Percentiles rank a stretch among this genome's conserved stretches.
phyloP scores from a whole-genome alignment of 805 yeast genomes.

The Ogataea methanolica region DNA sequence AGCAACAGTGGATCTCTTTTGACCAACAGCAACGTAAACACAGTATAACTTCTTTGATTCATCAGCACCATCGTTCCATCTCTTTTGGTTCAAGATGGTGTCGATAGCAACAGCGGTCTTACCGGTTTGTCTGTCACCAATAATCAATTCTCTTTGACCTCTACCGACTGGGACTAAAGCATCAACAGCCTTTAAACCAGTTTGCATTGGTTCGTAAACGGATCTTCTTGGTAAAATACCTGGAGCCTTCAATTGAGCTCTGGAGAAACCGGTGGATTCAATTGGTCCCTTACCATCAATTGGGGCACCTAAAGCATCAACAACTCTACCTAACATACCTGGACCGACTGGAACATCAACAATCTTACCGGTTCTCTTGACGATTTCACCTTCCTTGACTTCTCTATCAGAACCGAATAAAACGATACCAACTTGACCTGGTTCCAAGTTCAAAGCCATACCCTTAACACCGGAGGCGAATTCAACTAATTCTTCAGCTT shows the following conservation, averaged over 20 bases:
- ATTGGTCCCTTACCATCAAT: conserved; percentile 99
- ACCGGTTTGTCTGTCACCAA: conserved; percentile 99
- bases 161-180: conserved; percentile 99
- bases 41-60: conserved; percentile 98
- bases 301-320: conserved; percentile 98
- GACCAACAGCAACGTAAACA: conserved; percentile 99
- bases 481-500: conserved; percentile 99
- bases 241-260: conserved; percentile 99
- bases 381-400: conserved; percentile 99
- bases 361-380: conserved; percentile 99
- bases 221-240: conserved; percentile 99
- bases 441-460: conserved; percentile 99
- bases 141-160: conserved; percentile 99
- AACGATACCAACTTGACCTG: conserved; percentile 99
- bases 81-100: conserved; percentile 97
- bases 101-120: conserved; percentile 99
- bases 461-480: conserved; percentile 99
- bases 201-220: conserved; percentile 98
- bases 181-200: conserved; percentile 98
- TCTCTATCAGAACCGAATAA: conserved; percentile 98
- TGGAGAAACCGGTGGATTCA: conserved; percentile 73
- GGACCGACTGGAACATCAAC: conserved; percentile 99
- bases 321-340: conserved; percentile 96
- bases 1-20: conserved; percentile 99
- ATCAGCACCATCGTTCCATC: conserved; percentile 94